Evolutionary conservation across 108 stramenopile genomes (phyloP), one percentile per base, ranked within the genome.

Genomic region (Pseudonitzschia delicatissima): DNA sequence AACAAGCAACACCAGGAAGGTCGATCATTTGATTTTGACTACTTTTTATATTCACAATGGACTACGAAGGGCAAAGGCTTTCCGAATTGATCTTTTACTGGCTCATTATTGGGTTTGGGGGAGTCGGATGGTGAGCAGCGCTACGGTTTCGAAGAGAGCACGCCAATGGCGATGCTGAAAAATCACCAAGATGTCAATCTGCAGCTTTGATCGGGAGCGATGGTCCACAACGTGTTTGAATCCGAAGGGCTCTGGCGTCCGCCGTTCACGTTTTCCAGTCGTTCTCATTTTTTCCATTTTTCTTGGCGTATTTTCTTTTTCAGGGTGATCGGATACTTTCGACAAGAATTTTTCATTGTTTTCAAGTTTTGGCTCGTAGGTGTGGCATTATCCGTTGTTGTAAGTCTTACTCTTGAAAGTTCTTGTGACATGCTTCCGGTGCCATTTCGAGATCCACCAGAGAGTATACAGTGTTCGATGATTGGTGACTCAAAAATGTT

Each of bases 61-160:
- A 94, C 64, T 94, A 90, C 83, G 80, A 94, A 72, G 92, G 92
- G 61, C 92, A 94, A 79, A 79, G 79, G 66, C 73, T 94, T 53
- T 77, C 85, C 0, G 92, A 94, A 66, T 73, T 88, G 49, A 72
- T 94, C 44, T 94, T 94, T 62, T 86, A 89, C 64, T 85, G 83
- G 77, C 87, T 94, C 67, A 94, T 91, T 50, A 64, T 87, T 26
- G 53, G 76, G 44, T 91, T 91, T 67, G 92, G 92, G 32, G 83
- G 60, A 12, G 74, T 91, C 36, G 92, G 92, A 35, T 94, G 92
- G 92, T 55, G 32, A 55, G 53, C 17, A 28, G 11, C 2, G 31
- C n/a, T n/a, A n/a, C n/a, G n/a, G n/a, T n/a, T n/a, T n/a, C n/a
- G n/a, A n/a, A n/a, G n/a, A n/a, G n/a, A n/a, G n/a, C n/a, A n/a